phyloP scores from a whole-genome alignment of 345 rosid species.

The Melaleuca quinquenervia region DNA sequence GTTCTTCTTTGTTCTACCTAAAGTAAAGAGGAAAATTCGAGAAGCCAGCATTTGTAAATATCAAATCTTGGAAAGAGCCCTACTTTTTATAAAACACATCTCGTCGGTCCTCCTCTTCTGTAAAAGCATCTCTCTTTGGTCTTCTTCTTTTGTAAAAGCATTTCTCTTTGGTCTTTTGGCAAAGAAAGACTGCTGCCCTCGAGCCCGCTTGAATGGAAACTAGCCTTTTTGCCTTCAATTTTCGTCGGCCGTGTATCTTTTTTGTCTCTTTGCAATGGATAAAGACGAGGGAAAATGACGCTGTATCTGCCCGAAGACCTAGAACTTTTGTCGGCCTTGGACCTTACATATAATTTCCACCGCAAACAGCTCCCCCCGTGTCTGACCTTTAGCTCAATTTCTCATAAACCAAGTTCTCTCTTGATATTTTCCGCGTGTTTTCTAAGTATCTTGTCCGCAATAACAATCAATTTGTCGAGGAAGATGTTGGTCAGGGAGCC shows the following conservation, averaged over 20 bases:
- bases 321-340: not conserved
- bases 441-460: not conserved
- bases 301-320: not conserved
- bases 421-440: not conserved
- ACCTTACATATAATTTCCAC: not conserved
- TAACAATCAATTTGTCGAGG: not conserved
- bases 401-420: not conserved
- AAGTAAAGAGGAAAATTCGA: not conserved
- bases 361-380: not conserved
- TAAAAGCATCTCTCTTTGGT: too few relatives aligned
- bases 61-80: not conserved
- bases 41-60: not conserved
- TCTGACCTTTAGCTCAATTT: not conserved
- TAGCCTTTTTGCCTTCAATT: too few relatives aligned
- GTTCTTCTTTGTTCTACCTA: not conserved
- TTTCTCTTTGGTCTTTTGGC: too few relatives aligned
- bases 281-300: not conserved
- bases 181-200: too few relatives aligned
- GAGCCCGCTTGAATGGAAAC: too few relatives aligned
- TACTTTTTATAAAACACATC: not conserved
- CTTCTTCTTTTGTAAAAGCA: too few relatives aligned
- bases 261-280: not conserved
- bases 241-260: not conserved
- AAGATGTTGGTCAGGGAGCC: not conserved
- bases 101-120: not conserved